Evolutionary conservation across 371 early-diverging fungal genomes (phyloP).

Genomic region (Scutellospora calospora): DNA sequence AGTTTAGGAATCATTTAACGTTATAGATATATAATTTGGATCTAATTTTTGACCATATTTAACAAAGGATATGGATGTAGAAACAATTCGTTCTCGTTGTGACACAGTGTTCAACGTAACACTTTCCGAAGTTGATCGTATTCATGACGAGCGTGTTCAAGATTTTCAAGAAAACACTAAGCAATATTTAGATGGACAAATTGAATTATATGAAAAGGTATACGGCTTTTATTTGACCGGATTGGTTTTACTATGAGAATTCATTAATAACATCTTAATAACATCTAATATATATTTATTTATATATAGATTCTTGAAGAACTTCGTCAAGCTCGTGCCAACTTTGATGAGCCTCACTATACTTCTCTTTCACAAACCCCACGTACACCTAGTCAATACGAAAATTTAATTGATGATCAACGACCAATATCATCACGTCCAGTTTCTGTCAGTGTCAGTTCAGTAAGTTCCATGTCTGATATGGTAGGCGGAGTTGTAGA

Average conservation of each 20-base stretch:
- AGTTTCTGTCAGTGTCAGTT: conserved; percentile 50
- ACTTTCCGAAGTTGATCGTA: conserved; percentile 55
- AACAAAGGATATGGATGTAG: conserved; percentile 52
- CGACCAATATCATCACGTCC: conserved; percentile 52
- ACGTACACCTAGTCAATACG: conserved; percentile 50
- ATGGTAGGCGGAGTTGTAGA: conserved; percentile 60
- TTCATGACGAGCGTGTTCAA: conserved; percentile 54
- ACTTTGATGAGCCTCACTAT: conserved; percentile 52
- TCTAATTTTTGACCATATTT: neutral
- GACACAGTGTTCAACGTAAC: conserved; percentile 59
- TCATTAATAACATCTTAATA: neutral
- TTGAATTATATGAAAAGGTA: conserved; percentile 57
- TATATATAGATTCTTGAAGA: conserved; percentile 52
- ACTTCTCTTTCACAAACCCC: conserved; percentile 49
- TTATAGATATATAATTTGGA: neutral
- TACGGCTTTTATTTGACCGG: neutral
- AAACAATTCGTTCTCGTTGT: conserved; percentile 56
- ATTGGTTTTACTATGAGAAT: no score
- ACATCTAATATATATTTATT: no score
- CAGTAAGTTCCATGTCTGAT: conserved; percentile 53
- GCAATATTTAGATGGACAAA: conserved; percentile 54
- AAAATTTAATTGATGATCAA: conserved; percentile 52
- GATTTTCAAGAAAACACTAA: conserved; percentile 54
- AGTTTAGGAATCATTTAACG: neutral
- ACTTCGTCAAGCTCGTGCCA: conserved; percentile 52